Percentiles rank a stretch among this genome's conserved stretches.
Conservation (phyloP, 1,284 basidiomycete species). For the Apiotrichum sp. region DNA sequence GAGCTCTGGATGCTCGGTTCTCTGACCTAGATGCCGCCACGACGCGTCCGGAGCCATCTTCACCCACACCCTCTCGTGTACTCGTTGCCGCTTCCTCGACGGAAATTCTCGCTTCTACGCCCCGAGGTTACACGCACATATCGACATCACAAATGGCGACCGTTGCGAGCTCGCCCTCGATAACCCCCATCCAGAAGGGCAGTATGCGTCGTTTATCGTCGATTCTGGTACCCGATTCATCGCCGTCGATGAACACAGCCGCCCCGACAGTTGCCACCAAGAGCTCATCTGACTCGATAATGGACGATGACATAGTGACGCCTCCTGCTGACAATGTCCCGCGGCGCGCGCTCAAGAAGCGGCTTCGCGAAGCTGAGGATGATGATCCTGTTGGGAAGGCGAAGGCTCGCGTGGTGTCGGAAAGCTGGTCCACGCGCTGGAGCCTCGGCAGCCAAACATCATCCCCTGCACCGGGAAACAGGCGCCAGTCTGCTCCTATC, state of each 20-base stretch:
- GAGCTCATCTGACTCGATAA: slow-evolving; percentile 24
- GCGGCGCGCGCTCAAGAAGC: slow-evolving; percentile 7
- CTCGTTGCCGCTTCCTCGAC: slow-evolving; percentile 9
- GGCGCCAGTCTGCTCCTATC: slow-evolving; percentile 2
- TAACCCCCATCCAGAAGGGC: neutral
- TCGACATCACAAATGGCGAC: neutral
- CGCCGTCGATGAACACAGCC: slow-evolving; percentile 2
- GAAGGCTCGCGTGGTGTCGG: slow-evolving; percentile 32
- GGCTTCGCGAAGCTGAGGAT: slow-evolving; percentile 16
- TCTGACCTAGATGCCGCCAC: neutral
- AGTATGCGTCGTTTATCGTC: neutral
- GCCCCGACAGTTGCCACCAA: neutral
- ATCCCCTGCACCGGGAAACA: neutral
- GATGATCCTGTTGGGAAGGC: slow-evolving; percentile 20
- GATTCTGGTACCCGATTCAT: slow-evolving; percentile 22
- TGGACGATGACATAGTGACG: slow-evolving; percentile 29
- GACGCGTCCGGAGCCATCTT: slow-evolving; percentile 4
- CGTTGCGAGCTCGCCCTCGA: neutral
- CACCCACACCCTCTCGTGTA: slow-evolving; percentile 10
- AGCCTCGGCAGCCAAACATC: neutral
- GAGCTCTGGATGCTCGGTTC: neutral
- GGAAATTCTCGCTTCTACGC: neutral
- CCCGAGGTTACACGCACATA: neutral
- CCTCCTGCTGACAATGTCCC: slow-evolving; percentile 10
- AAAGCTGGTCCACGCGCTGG: slow-evolving; percentile 25